Evolutionary conservation across 2,329 filamentous ascomycete genomes (phyloP), one percentile per base, ranked within the genome.

Genomic region (Hawksworthiomyces lignivorus): DNA sequence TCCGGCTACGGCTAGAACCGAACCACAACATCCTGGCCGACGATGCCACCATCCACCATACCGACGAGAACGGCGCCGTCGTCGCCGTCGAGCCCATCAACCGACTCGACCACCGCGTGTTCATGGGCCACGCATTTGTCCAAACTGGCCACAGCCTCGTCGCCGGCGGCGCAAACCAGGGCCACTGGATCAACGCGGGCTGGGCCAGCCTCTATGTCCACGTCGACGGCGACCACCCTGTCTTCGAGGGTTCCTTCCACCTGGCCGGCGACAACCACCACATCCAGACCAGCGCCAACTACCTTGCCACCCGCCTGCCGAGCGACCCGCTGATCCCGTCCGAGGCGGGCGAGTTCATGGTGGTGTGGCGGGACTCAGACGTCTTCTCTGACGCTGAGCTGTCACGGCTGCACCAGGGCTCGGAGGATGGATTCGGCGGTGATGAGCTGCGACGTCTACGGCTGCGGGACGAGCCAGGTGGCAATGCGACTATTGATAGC

Each of bases 321-420:
- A 66, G 80, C 33, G 92, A 98, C 58, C 86, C 88, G 3, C 67
- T 73, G 20, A 59, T 86, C 7, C 64, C 73, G 12, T 62, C 67
- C 34, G 70, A 67, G 17, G 55, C 58, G 5, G 74, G 80, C 21
- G 85, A 94, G 47, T 83, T 77, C 56, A 92, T 98, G 89, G 72
- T 96, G 27, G 74, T 96, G 1, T 97, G 87, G 73, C 78, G 89
- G 50, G 89, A 97, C 57, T 94, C 88, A 21, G 92, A 98, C 60
- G 78, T 96, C 55, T 60, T 67, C 24, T 54, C 59, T 15, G 53
- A 58, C 11, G 30, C 29, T 18, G 82, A 90, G 48, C 62, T 92
- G 52, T 84, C 79, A 63, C 76, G 85, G 48, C 43, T 47, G 4
- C 15, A 26, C 8, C 9, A 15, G 18, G 69, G 68, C 41, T 45